phyloP scores from a whole-genome alignment of 2,329 filamentous ascomycete genomes.

The Ampelomyces quisqualis region DNA sequence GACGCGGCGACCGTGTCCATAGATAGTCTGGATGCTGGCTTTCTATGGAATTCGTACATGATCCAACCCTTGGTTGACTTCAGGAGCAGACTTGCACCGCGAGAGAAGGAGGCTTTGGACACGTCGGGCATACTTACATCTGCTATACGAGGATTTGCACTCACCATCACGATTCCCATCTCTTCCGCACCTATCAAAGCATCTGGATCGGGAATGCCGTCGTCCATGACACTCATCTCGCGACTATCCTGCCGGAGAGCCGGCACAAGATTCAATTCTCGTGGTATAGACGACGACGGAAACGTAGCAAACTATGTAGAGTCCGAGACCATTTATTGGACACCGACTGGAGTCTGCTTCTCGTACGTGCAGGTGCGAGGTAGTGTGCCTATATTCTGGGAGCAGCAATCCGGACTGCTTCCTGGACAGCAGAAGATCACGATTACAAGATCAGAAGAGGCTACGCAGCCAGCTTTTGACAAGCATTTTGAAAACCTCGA shows the following conservation, averaged over 20 bases:
- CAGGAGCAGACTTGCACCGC: constrained; percentile 72
- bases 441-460: constrained; percentile 82
- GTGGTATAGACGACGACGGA: constrained; percentile 95
- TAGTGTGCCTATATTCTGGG: constrained; percentile 96
- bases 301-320: constrained; percentile 99
- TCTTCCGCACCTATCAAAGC: constrained; percentile 69
- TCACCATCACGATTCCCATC: constrained; percentile 81
- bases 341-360: constrained; percentile 73
- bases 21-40: constrained; percentile 87
- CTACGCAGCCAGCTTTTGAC: constrained; percentile 91
- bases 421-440: constrained; percentile 94
- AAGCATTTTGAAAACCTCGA: constrained; percentile 91
- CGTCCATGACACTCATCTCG: constrained; percentile 85
- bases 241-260: constrained; percentile 86
- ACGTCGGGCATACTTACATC: constrained; percentile 84
- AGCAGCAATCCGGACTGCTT: constrained; percentile 82
- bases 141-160: constrained; percentile 89
- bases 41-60: constrained; percentile 99
- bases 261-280: constrained; percentile 93
- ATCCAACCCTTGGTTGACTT: constrained; percentile 90
- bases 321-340: constrained; percentile 90
- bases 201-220: constrained; percentile 70
- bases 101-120: constrained; percentile 79
- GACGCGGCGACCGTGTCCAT: constrained; percentile 82
- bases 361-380: constrained; percentile 93